Evolutionary conservation across 331 rosid species (phyloP), one percentile per base, ranked within the genome.

Genomic region (Stylosanthes scabra): DNA sequence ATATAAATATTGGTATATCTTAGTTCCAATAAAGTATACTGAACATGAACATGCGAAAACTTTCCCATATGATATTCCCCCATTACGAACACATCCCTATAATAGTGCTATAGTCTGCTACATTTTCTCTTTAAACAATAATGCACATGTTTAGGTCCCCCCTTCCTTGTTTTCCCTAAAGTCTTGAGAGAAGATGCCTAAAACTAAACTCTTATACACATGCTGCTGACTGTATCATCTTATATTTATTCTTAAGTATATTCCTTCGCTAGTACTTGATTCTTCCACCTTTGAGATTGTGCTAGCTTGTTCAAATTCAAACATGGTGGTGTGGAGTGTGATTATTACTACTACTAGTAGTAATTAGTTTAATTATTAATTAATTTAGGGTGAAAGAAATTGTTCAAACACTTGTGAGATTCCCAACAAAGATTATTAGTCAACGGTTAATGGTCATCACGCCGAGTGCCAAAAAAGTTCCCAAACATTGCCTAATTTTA

Each of bases 171-270:
- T 79, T 79, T 56, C 71, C 49, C 73, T 46, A 59, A 64, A 77
- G 54, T 20, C 73, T 76, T 72, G 40, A 64, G 64, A 74, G 64
- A 74, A 55, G 65, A 13, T 79, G 75, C 66, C 76, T 70, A 25
- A 62, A 59, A 71, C 74, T 51, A 66, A 66, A 55, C 82, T 73
- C 37, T 51, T 9, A 34, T 34, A 78, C 92, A 85, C 91, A 73
- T 87, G 89, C 37, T 82, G 87, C 88, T 85, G 85, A 84, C 87
- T 84, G 78, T 83, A 42, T 69, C 59, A 34, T 46, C 9, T 68
- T 46, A 55, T 25, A 5, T 34, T 14, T 20, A 20, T 59, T 57
- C 55, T 47, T 14, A 3, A 62, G 70, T 72, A 75, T 78, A 83
- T 80, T 82, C 69, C 86, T 83, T 88, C 61, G 41, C 0, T 44